Percentiles rank a stretch among this genome's conserved stretches.
Conservation (phyloP, 192 early-diverging fungal species). For the Backusella sp. region DNA sequence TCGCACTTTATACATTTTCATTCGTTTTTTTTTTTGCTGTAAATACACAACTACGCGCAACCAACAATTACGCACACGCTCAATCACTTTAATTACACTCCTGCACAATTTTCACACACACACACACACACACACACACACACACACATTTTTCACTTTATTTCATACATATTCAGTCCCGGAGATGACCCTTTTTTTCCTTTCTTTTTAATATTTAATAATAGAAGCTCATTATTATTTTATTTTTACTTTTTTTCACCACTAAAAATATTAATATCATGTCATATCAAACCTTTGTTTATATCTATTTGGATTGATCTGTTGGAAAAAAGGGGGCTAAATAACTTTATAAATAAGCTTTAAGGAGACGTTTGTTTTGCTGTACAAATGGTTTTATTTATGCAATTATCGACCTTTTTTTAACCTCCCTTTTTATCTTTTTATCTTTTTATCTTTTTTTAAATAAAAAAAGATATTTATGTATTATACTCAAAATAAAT, state of each 20-base stretch:
- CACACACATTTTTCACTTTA: background rate
- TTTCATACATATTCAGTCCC: background rate
- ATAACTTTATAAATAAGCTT: background rate
- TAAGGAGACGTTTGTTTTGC: background rate
- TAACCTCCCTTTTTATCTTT: background rate
- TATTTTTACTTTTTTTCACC: background rate
- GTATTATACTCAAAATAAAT: background rate
- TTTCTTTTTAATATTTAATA: background rate
- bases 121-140: no score
- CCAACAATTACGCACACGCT: background rate
- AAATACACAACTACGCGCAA: background rate
- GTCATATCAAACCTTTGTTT: background rate
- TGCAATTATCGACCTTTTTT: background rate
- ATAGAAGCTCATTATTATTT: background rate
- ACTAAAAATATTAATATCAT: background rate
- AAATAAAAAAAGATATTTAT: background rate
- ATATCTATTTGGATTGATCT: background rate
- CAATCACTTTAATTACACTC: background rate
- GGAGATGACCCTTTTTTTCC: background rate
- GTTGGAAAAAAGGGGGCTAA: background rate
- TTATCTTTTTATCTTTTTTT: background rate
- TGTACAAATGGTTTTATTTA: background rate
- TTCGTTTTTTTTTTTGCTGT: background rate
- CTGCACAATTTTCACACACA: background rate
- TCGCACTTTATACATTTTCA: background rate